These are phyloP conservation scores for Omphalea diandra DNA, from an alignment of 441 rosid species.

Conservation along the genomic window DNA sequence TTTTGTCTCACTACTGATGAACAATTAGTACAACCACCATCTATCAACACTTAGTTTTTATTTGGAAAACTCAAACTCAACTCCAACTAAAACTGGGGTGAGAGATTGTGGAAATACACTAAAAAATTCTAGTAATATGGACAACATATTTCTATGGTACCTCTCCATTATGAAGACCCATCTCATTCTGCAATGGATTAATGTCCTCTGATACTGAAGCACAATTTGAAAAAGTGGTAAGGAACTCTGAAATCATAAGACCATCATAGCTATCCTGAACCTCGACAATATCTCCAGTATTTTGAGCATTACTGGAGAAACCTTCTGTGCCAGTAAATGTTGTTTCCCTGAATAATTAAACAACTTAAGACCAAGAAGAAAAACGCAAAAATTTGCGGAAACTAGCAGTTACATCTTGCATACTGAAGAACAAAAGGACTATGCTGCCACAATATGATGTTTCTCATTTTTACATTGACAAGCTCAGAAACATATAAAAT, in stretches of 20 bases:
- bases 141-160: conserved; percentile 38
- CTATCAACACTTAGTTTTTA: neutral
- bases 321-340: conserved; percentile 42
- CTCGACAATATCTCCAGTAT: conserved; percentile 43
- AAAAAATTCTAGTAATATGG: conserved; percentile 8
- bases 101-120: neutral
- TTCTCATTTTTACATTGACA: conserved; percentile 4
- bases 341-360: conserved; percentile 53
- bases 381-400: conserved; percentile 13
- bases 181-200: conserved; percentile 47
- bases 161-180: conserved; percentile 65
- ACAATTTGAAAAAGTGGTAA: conserved; percentile 51
- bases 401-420: conserved; percentile 11
- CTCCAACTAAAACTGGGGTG: neutral
- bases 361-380: conserved; percentile 19
- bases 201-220: conserved; percentile 49
- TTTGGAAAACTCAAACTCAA: neutral
- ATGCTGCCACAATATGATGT: no score
- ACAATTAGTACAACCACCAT: neutral
- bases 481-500: neutral
- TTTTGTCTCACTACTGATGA: neutral
- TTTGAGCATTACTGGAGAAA: conserved; percentile 32
- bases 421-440: no score
- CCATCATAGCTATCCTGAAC: conserved; percentile 71
- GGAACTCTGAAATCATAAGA: conserved; percentile 67